These are phyloP conservation scores for Pezicula rhizophila DNA, from an alignment of 2,329 filamentous ascomycete species.

Conservation along the genomic window DNA sequence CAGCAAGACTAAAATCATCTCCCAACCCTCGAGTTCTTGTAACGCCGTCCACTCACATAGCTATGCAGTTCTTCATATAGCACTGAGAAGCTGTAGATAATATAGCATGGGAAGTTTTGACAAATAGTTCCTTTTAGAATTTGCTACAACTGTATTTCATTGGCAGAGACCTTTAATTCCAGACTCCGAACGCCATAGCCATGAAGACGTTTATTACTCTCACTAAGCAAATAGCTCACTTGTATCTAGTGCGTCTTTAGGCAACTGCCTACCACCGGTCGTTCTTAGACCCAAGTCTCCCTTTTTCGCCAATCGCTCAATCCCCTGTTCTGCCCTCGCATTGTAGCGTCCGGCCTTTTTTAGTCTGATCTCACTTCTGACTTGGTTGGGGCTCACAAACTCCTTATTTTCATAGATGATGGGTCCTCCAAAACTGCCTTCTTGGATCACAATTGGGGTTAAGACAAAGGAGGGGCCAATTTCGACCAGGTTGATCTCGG, in stretches of 20 bases:
- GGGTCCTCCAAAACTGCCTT: conserved; percentile 90
- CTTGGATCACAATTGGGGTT: conserved; percentile 90
- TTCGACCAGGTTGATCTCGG: conserved; percentile 79
- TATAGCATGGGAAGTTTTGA: not conserved
- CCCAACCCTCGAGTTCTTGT: no score
- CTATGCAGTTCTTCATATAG: no score
- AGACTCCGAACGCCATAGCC: conserved; percentile 14
- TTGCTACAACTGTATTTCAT: not conserved
- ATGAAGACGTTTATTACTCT: not conserved
- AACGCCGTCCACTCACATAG: no score
- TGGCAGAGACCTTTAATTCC: not conserved
- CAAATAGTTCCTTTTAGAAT: not conserved
- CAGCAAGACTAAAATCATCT: not conserved
- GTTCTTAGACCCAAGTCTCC: conserved; percentile 70
- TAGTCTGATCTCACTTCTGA: conserved; percentile 73
- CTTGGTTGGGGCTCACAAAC: conserved; percentile 93
- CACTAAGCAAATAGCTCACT: conserved; percentile 65
- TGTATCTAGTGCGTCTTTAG: conserved; percentile 68
- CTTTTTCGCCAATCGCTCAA: conserved; percentile 69
- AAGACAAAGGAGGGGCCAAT: conserved; percentile 91
- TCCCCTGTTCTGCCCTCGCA: conserved; percentile 64
- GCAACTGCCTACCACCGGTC: conserved; percentile 54
- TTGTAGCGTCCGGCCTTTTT: conserved; percentile 75
- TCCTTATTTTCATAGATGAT: conserved; percentile 98
- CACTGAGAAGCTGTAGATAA: no score